Evolutionary conservation across 441 rosid species (phyloP), one percentile per base, ranked within the genome.

Genomic region (Erodium moschatum): DNA sequence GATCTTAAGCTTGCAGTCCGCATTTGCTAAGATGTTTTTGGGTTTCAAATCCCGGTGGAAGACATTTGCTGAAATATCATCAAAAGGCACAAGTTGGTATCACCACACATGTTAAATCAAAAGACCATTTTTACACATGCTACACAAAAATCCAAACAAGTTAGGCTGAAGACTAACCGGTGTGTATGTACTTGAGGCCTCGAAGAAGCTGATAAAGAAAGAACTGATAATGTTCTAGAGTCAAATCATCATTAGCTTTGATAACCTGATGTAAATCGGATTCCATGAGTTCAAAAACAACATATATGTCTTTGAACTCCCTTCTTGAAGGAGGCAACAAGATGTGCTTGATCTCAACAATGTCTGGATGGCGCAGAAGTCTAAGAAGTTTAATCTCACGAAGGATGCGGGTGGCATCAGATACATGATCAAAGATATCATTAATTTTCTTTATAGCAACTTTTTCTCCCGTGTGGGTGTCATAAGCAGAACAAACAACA

Each of bases 191-290:
- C 80, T 95, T 95, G 18, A 95, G 79, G 72, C 97, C 89, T 65
- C 99, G 93, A 64, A 95, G 97, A 77, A 92, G 99, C 83, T 95
- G 99, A 74, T 90, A 95, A 73, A 95, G 74, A 83, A 95, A 95
- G 80, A 90, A 95, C 73, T 90, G 99, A 81, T 89, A 82, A 80
- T 95, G 99, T 73, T 95, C 97, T 2, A 97, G 96, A 65, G 96
- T 90, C 61, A 95, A 85, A 83, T 92, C 96, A 81, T 90, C 96
- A 69, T 92, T 92, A 2, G 96, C 93, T 79, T 83, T 95, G 72
- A 95, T 92, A 9, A 92, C 97, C 79, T 92, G 98, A 73, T 95
- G 98, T 38, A 92, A 95, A 76, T 95, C 99, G 61, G 98, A 92
- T 81, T 95, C 98, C 98, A 95, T 92, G 76, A 95, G 76, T 81